Evolutionary conservation across 2,329 filamentous ascomycete species (phyloP), one percentile per base, ranked within the genome.

Genomic region (Thielaviopsis populi): DNA sequence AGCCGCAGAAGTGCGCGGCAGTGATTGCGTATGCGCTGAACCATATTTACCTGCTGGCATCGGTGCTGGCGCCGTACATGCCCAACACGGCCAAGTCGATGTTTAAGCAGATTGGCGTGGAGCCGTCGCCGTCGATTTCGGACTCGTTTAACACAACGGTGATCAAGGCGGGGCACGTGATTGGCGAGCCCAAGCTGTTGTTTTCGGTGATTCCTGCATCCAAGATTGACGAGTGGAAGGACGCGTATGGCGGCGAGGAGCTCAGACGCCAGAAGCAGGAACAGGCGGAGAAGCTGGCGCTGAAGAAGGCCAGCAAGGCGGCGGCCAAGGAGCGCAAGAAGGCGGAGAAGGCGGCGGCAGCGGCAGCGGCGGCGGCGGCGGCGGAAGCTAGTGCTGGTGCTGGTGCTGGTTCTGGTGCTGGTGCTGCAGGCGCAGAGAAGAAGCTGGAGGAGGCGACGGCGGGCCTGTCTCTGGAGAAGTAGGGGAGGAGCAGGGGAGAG

Each of bases 181-280:
- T 96, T 68, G 89, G 89, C 69, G 86, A 87, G 71, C 84, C 91
- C 0, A 82, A 83, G 68, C 86, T 90, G 50, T 79, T 96, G 40
- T 96, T 96, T 75, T 83, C 83, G n/a, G 82, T 81, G 63, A 96
- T 96, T 70, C 88, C 91, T 68, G 79, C 86, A 10, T 85, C 88
- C 73, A 92, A 91, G 77, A 84, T 88, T 58, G 83, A 87, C 61
- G 87, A 92, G 72, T 96, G 91, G 91, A 84, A 87, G 65, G 83
- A 87, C 67, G 80, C 82, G 69, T 96, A 86, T 69, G 84, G 89
- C 67, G 79, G 79, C n/a, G 77, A 79, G 69, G 78, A 80, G 70
- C 78, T 84, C 48, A 86, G 86, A 70, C 87, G 87, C 70, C 85
- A 88, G 68, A 87, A 87, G 70, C 85, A 83, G 53, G 77, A 80